phyloP scores from a whole-genome alignment of 1,284 basidiomycete species.

The Trichosporon sp. region DNA sequence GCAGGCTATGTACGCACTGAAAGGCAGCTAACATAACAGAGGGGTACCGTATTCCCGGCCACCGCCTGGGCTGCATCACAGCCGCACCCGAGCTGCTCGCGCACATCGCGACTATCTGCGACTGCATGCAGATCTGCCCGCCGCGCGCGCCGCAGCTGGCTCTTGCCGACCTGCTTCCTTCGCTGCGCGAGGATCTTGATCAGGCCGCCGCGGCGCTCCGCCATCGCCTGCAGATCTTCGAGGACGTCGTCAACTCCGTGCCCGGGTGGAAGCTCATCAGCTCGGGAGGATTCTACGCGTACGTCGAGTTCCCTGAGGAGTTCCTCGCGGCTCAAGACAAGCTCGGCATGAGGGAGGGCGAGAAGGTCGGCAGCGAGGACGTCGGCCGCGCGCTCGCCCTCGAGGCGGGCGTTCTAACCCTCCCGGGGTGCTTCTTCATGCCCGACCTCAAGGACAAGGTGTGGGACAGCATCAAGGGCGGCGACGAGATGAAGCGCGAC shows the following conservation, averaged over 20 bases:
- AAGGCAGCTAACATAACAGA: constrained; percentile 53
- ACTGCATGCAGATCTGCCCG: constrained; percentile 73
- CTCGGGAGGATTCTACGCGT: constrained; percentile 70
- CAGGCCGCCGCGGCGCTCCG: constrained; percentile 56
- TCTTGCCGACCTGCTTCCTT: constrained; percentile 57
- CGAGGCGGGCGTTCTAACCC: constrained; percentile 61
- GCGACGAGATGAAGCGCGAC: constrained; percentile 34
- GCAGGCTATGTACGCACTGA: not conserved
- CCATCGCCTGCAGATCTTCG: constrained; percentile 62
- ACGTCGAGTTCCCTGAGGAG: constrained; percentile 61
- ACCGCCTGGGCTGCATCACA: constrained; percentile 73
- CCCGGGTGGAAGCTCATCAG: constrained; percentile 61
- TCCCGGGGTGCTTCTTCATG: constrained; percentile 68
- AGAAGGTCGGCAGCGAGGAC: constrained; percentile 48
- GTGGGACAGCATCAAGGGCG: constrained; percentile 30
- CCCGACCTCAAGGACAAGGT: constrained; percentile 36
- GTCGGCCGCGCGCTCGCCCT: constrained; percentile 61
- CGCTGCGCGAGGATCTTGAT: constrained; percentile 58
- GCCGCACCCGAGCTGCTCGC: constrained; percentile 59
- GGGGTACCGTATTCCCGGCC: constrained; percentile 77
- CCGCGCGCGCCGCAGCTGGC: constrained; percentile 67
- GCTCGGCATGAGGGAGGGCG: constrained; percentile 56
- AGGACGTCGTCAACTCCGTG: constrained; percentile 45
- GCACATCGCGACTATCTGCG: constrained; percentile 62
- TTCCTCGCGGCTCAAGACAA: constrained; percentile 53